Evolutionary conservation across 2,329 filamentous ascomycete genomes (phyloP).

Genomic region (Cordyceps pruinosa): DNA sequence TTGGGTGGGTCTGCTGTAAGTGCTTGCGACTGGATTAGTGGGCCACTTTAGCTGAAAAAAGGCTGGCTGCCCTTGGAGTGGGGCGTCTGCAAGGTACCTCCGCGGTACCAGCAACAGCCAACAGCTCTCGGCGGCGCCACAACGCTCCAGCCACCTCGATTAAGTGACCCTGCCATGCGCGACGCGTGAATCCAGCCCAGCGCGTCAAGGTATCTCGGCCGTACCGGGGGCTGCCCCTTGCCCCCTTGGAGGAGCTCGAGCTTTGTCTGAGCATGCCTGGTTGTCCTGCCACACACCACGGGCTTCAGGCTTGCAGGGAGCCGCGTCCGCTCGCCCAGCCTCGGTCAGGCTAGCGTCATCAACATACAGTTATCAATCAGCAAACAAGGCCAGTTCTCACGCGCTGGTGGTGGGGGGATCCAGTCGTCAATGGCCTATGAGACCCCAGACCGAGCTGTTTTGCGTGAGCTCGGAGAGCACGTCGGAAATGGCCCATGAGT

Average conservation of each 20-base stretch:
- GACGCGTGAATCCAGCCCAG: conserved; percentile 18
- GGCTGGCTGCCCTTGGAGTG: conserved; percentile 10
- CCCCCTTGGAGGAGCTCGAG: background rate
- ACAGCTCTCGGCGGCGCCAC: background rate
- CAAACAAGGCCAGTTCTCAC: conserved; percentile 19
- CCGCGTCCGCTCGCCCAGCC: conserved; percentile 12
- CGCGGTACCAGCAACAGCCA: conserved; percentile 14
- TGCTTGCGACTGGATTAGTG: conserved; percentile 6
- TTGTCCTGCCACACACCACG: conserved; percentile 18
- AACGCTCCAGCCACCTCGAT: conserved; percentile 15
- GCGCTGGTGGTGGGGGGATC: conserved; percentile 18
- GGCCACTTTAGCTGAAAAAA: conserved; percentile 20
- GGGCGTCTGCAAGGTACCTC: conserved; percentile 11
- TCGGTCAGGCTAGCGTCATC: conserved; percentile 19
- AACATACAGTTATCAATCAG: conserved; percentile 26
- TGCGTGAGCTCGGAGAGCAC: conserved; percentile 19
- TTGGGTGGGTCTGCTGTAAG: conserved; percentile 12
- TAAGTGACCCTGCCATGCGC: conserved; percentile 1
- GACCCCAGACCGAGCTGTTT: conserved; percentile 3
- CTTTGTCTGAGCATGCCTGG: conserved; percentile 11
- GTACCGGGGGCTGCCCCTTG: background rate
- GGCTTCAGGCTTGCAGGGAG: conserved; percentile 6
- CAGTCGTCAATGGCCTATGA: conserved; percentile 12
- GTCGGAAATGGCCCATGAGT: conserved; percentile 13
- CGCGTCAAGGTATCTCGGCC: conserved; percentile 18